Evolutionary conservation across 208 protist species (phyloP).

Genomic region (Strigomonas culicis): DNA sequence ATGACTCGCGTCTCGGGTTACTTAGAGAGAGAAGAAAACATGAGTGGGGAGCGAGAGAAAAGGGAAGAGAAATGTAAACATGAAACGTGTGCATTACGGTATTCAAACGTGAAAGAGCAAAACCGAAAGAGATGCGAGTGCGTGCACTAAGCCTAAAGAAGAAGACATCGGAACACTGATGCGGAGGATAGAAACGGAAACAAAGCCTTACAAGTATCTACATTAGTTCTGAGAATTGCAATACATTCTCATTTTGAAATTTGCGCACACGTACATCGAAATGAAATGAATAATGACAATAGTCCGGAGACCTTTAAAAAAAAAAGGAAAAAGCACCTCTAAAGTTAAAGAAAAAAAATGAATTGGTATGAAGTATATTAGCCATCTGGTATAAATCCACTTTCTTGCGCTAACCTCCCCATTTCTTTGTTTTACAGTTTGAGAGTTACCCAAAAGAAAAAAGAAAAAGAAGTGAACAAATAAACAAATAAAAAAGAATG

Average conservation of each 20-base stretch:
- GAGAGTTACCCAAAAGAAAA: too few species aligned
- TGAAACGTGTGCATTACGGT: not conserved
- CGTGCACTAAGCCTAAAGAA: not conserved
- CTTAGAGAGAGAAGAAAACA: too few species aligned
- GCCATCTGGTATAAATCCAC: too few species aligned
- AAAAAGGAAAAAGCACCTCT: not conserved
- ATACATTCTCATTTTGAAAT: too few species aligned
- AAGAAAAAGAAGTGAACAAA: not conserved
- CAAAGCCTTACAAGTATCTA: not conserved
- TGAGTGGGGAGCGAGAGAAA: slow-evolving; percentile 1
- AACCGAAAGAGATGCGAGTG: slow-evolving; percentile 3
- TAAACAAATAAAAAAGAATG: not conserved
- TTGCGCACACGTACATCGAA: not conserved
- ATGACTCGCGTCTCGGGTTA: too few species aligned
- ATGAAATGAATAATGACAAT: not conserved
- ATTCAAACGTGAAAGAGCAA: not conserved
- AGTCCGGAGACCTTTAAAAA: too few species aligned
- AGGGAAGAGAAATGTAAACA: not conserved
- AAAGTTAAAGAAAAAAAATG: not conserved
- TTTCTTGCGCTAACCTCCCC: too few species aligned
- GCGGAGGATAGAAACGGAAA: not conserved
- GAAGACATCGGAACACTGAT: not conserved
- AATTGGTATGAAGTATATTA: too few species aligned
- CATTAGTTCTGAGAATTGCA: too few species aligned
- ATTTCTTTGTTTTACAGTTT: too few species aligned